Evolutionary conservation across 345 rosid species (phyloP).

Genomic region (Ricinus communis): DNA sequence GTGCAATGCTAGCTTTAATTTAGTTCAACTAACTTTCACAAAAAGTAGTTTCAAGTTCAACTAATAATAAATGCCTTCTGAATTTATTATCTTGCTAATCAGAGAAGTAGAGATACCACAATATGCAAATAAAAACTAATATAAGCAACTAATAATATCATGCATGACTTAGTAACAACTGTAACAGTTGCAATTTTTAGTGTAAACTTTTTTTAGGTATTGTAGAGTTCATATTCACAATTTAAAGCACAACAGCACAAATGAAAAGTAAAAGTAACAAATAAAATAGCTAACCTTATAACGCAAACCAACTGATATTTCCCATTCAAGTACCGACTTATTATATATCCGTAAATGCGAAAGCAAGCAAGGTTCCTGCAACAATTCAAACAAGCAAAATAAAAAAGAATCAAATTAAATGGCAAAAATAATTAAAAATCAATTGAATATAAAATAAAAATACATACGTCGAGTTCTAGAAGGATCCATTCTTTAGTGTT

Average conservation of each 20-base stretch:
- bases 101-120: neutral
- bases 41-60: neutral
- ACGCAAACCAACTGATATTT: slow-evolving; percentile 73
- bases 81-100: neutral
- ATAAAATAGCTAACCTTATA: slow-evolving; percentile 55
- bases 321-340: slow-evolving; percentile 92
- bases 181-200: too few species aligned
- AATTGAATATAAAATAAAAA: neutral
- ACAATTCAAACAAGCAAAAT: slow-evolving; percentile 3
- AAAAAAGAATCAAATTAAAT: too few species aligned
- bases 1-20: neutral
- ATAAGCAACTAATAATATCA: neutral
- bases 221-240: neutral
- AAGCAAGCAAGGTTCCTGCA: slow-evolving; percentile 79
- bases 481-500: slow-evolving; percentile 90
- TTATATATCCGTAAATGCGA: slow-evolving; percentile 75
- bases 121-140: neutral
- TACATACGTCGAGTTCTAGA: slow-evolving; percentile 69
- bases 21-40: neutral
- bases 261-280: neutral
- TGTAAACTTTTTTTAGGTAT: too few species aligned
- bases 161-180: neutral
- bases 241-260: neutral
- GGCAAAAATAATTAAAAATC: neutral
- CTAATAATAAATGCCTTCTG: neutral